A percentile compares a stretch with the other conserved stretches of the same genome.
Conservation (phyloP, 352 stramenopile genomes). For the Globisporangium cylindrosporum region DNA sequence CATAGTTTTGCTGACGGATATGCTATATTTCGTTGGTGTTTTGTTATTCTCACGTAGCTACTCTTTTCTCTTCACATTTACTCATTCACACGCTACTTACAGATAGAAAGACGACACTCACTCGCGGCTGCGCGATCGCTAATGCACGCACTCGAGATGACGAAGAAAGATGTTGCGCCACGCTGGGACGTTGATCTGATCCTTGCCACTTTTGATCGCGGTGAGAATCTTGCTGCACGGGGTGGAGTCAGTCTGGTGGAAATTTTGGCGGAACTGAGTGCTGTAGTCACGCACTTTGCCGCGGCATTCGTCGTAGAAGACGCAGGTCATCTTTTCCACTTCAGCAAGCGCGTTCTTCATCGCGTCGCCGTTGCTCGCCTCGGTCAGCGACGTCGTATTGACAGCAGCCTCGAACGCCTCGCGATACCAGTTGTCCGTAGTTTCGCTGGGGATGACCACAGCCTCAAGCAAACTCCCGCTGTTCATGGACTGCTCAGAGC, state of each 20-base stretch:
- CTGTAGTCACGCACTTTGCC: constrained; percentile 67
- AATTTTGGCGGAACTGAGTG: constrained; percentile 60
- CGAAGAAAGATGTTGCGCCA: constrained; percentile 74
- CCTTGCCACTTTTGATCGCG: constrained; percentile 50
- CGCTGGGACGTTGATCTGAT: constrained; percentile 60
- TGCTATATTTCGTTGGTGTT: background rate
- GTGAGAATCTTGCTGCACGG: constrained; percentile 63
- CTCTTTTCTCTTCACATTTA: background rate
- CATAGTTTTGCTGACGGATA: background rate
- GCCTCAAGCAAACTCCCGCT: constrained; percentile 47
- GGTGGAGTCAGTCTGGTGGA: constrained; percentile 50
- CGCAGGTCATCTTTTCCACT: constrained; percentile 87
- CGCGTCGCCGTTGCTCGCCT: constrained; percentile 29
- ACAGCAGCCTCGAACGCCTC: constrained; percentile 48
- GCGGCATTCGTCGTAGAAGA: constrained; percentile 86
- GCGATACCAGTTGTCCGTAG: constrained; percentile 43
- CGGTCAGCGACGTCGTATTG: constrained; percentile 32
- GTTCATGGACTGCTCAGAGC: constrained; percentile 14
- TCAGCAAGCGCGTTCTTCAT: constrained; percentile 56
- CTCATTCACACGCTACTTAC: background rate
- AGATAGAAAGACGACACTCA: background rate
- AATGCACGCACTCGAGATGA: constrained; percentile 50
- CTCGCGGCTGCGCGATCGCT: background rate
- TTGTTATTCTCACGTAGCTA: background rate
- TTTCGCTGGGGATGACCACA: constrained; percentile 55